Base-by-base conservation (phyloP, 768 basidiomycete genomes). In the Boletus huronensis region DNA sequence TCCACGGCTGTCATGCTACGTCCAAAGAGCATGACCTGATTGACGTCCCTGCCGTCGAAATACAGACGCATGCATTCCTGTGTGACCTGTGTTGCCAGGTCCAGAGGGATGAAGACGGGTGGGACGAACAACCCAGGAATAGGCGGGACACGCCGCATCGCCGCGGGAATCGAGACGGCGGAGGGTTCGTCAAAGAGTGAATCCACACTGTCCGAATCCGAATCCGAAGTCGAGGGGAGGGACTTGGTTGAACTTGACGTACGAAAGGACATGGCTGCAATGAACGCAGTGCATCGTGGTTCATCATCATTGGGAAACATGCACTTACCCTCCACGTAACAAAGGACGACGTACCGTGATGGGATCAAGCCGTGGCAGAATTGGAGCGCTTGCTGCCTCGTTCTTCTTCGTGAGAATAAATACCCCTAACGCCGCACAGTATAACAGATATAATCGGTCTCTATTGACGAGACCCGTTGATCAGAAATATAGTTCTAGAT, bases 21-120 rank as follows among this genome's bases (percentile, higher is more conserved):
- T 41, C 84, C 84, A 64, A 96, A 96, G 17, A 96, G 78, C 93
- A 95, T 94, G 49, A 88, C 80, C 69, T 95, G 93, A 64, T 96
- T 90, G 44, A 82, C 75, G 40, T 72, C 58, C 25, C 70, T 72
- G 11, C 66, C 66, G 10, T 62, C 64, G 63, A 88, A 88, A 67
- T 86, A 89, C 9, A 75, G 76, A 2, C 70, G 63, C 68, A 82
- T 75, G 68, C 86, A 87, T 48, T 80, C 80, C 11, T 68, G 64
- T 47, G 75, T 64, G 31, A 84, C 72, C 0, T 74, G 65, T 21
- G 81, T 72, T 4, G 82, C 81, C 10, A 88, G 69, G 36, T 79
- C 79, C 19, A 66, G 56, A 4, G 85, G 75, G 8, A 91, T 65
- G 8, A 70, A 69, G 16, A 83, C 53, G 6, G 76, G 66, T 5